phyloP scores from a whole-genome alignment of 2,329 filamentous ascomycete genomes.

The Talaromyces atroroseus region DNA sequence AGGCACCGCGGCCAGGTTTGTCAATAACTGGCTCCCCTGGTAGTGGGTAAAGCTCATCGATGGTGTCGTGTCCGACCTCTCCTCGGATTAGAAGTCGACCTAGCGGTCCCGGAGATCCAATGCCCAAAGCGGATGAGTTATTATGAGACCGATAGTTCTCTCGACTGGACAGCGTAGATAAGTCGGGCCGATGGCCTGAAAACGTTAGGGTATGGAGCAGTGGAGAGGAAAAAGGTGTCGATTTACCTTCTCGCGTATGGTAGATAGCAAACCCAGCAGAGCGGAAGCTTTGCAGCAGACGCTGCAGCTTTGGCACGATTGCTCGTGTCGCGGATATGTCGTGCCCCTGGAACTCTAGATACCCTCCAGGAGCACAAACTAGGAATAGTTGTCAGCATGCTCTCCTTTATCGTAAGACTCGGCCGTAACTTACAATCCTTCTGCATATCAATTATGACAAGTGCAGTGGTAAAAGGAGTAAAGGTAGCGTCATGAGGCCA shows the following conservation, averaged over 20 bases:
- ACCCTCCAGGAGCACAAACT: constrained; percentile 42
- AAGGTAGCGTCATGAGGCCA: constrained; percentile 44
- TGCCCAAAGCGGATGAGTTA: constrained; percentile 47
- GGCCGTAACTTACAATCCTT: constrained; percentile 37
- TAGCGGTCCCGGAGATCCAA: constrained; percentile 49
- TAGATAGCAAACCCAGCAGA: constrained; percentile 38
- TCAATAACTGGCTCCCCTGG: constrained; percentile 48
- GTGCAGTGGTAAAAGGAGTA: constrained; percentile 40
- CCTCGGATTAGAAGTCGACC: constrained; percentile 56
- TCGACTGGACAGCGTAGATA: constrained; percentile 52
- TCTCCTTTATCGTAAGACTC: not conserved
- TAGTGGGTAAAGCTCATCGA: constrained; percentile 49
- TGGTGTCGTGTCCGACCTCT: constrained; percentile 53
- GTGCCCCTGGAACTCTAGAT: constrained; percentile 42
- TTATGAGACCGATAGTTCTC: constrained; percentile 51
- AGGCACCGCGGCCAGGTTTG: constrained; percentile 51
- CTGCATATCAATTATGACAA: constrained; percentile 47
- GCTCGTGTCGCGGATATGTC: constrained; percentile 36
- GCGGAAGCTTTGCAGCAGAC: constrained; percentile 35
- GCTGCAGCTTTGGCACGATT: constrained; percentile 38
- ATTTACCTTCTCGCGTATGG: constrained; percentile 42
- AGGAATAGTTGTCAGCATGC: constrained; percentile 10
- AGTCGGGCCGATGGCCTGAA: constrained; percentile 45
- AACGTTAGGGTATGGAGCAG: not conserved
- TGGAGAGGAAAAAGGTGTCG: not conserved